Base-by-base conservation (phyloP, 495 filamentous ascomycete genomes). In the Daldinia decipiens region DNA sequence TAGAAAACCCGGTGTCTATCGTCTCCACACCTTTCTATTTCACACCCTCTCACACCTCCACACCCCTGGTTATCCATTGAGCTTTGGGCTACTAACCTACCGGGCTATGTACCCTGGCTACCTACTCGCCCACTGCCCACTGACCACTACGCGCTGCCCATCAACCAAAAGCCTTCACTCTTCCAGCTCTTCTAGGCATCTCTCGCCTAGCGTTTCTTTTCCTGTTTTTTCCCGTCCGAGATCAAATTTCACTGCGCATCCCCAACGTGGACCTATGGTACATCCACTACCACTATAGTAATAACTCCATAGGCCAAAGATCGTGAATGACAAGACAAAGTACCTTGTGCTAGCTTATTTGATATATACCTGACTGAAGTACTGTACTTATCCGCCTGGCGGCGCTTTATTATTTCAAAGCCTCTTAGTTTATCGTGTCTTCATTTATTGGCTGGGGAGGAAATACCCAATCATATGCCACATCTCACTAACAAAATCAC, bases 391-490 rank as follows among this genome's bases (percentile, higher is more conserved):
- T 77, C 79, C 78, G 77, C 75, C 73, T 74, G 70, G 67, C 72
- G 67, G 50, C 73, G 74, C 72, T 72, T 76, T 70, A 58, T 76
- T 71, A 40, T 76, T 71, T 31, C 73, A 65, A 67, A 72, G 68
- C 72, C 73, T 76, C 71, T 74, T 72, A 74, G 62, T 68, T 74
- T 64, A 65, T 62, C 67, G 70, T 70, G 72, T 65, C 66, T 68
- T 59, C 74, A 52, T 79, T 77, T 70, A 83, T 83, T 83, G 82
- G 82, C 72, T 63, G 67, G n/a, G 40, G 26, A 68, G 50, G 59
- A 45, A 72, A 72, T 38, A 29, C 60, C 82, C 82, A 83, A 83
- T 83, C 82, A 82, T 80, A 77, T 78, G 57, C 75, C 62, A 77
- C 73, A 74, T 17, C 67, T 74, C 60, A 70, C 70, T 47, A 9